These are phyloP conservation scores for Alternaria viburni DNA, from an alignment of 2,329 filamentous ascomycete genomes.

Conservation along the genomic window DNA sequence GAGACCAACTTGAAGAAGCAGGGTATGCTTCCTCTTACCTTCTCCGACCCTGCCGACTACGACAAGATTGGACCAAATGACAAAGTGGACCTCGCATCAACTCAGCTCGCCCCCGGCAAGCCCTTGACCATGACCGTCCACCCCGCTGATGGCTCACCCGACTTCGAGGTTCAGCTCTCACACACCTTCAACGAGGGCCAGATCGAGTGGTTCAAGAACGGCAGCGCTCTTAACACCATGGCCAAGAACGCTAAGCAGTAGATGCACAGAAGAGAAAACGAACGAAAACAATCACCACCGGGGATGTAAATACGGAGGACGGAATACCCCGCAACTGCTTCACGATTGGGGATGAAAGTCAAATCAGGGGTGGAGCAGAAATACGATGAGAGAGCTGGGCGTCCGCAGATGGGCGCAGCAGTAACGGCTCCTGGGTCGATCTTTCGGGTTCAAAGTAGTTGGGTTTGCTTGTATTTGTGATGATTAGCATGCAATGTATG, in stretches of 20 bases:
- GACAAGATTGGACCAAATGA: conserved; percentile 95
- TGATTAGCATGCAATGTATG: conserved; percentile 49
- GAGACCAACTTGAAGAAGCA: conserved; percentile 99
- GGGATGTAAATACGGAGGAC: conserved; percentile 43
- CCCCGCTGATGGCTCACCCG: conserved; percentile 77
- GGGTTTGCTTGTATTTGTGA: conserved; percentile 47
- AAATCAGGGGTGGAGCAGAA: conserved; percentile 27
- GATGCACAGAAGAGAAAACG: conserved; percentile 11
- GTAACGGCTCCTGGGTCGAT: conserved; percentile 35
- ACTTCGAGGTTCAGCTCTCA: conserved; percentile 81
- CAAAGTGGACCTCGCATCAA: conserved; percentile 88
- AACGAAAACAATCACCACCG: conserved; percentile 26
- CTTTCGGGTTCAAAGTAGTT: conserved; percentile 36
- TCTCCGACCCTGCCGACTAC: conserved; percentile 93
- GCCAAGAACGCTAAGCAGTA: conserved; percentile 66
- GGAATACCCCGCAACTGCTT: conserved; percentile 29
- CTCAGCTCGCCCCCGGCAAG: conserved; percentile 89
- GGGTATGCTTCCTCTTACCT: conserved; percentile 98
- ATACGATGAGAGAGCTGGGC: conserved; percentile 24
- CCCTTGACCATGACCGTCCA: conserved; percentile 91
- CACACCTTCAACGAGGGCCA: conserved; percentile 99
- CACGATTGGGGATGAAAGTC: conserved; percentile 21
- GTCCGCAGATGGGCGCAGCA: conserved; percentile 22
- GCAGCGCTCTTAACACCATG: conserved; percentile 98
- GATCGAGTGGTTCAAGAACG: conserved; percentile 99